Percentiles rank a stretch among this genome's conserved stretches.
Conservation (phyloP, 768 basidiomycete genomes). For the Paxillus ammoniavirescens region DNA sequence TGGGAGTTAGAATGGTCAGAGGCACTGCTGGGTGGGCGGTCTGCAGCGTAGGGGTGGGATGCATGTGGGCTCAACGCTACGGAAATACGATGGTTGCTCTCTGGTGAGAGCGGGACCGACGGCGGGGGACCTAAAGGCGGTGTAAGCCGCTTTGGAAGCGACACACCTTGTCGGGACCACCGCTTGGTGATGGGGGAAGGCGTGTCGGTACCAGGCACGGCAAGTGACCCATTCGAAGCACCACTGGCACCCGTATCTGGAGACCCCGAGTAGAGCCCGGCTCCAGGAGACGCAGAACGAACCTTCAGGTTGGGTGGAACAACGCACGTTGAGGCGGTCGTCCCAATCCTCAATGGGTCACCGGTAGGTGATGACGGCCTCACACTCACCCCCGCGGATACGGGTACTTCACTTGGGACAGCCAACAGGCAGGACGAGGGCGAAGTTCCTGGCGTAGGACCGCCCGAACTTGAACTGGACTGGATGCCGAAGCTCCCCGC, state of each 20-base stretch:
- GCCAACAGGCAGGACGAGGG: slow-evolving; percentile 5
- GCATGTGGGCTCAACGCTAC: slow-evolving; percentile 25
- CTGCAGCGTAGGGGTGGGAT: slow-evolving; percentile 31
- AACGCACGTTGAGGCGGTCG: slow-evolving; percentile 1
- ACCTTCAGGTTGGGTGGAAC: background rate
- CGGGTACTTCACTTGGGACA: slow-evolving; percentile 3
- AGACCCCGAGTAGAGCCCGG: slow-evolving; percentile 5
- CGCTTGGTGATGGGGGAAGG: slow-evolving; percentile 34
- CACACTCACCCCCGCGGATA: background rate
- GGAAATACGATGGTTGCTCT: slow-evolving; percentile 21
- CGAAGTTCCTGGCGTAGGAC: slow-evolving; percentile 8
- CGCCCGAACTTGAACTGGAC: slow-evolving; percentile 5
- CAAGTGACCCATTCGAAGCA: background rate
- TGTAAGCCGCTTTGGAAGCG: slow-evolving; percentile 49
- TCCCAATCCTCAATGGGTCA: background rate
- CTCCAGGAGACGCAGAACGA: background rate
- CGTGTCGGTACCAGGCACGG: slow-evolving; percentile 40
- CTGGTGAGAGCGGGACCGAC: slow-evolving; percentile 36
- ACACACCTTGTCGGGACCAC: slow-evolving; percentile 53
- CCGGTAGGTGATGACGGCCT: background rate
- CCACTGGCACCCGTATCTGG: background rate
- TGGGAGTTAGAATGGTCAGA: slow-evolving; percentile 35
- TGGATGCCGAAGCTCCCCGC: slow-evolving; percentile 30
- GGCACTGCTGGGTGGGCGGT: slow-evolving; percentile 35
- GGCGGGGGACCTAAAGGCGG: slow-evolving; percentile 63